Evolutionary conservation across 148 eudicot genomes (phyloP).

Genomic region (Camellia granthamiana): DNA sequence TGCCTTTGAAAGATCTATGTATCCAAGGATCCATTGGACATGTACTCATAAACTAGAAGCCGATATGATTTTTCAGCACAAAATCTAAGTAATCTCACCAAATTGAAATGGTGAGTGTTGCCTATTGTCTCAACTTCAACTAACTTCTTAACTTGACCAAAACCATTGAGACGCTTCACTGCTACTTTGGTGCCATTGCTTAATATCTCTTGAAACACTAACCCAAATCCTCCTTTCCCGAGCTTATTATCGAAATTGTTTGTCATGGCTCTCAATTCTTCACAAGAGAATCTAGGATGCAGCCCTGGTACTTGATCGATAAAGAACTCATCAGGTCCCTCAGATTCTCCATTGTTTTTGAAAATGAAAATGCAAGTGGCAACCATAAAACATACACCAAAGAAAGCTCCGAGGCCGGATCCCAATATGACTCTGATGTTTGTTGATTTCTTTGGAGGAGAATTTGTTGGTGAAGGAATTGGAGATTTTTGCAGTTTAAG

Average conservation of each 20-base stretch:
- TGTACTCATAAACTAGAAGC: too few relatives aligned
- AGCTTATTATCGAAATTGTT: too few relatives aligned
- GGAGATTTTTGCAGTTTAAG: not conserved
- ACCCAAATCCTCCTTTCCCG: constrained; percentile 13
- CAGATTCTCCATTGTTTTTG: not conserved
- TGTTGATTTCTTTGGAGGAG: not conserved
- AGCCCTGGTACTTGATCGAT: too few relatives aligned
- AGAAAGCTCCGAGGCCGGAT: not conserved
- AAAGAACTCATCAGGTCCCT: not conserved
- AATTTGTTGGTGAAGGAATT: not conserved
- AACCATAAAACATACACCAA: not conserved
- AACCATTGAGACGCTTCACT: constrained; percentile 2
- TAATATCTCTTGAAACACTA: constrained; percentile 18
- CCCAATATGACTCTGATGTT: not conserved
- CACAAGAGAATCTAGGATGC: too few relatives aligned
- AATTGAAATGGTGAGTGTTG: constrained; percentile 22
- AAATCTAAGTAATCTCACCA: constrained; percentile 21
- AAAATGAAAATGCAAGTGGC: not conserved
- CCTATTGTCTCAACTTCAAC: constrained; percentile 23
- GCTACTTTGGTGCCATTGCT: constrained; percentile 16
- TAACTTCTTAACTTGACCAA: not conserved
- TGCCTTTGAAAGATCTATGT: too few relatives aligned
- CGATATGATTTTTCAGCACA: not conserved
- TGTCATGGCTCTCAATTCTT: too few relatives aligned
- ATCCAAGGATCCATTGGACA: too few relatives aligned